A percentile compares a stretch with the other conserved stretches of the same genome.
phyloP scores from a whole-genome alignment of 345 rosid species.

The Citrus australasica region DNA sequence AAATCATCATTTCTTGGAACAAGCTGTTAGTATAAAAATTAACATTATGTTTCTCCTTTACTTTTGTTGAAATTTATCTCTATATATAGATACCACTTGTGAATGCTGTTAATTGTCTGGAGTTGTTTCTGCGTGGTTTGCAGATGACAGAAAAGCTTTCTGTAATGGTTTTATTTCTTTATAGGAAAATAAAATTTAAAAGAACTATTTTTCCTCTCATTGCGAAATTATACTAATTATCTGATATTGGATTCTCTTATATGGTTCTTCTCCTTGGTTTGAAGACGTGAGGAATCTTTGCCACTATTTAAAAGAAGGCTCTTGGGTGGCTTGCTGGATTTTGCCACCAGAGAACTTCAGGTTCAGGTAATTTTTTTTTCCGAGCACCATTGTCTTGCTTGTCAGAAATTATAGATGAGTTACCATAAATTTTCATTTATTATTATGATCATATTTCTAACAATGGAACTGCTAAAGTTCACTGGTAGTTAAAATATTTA shows the following conservation, averaged over 20 bases:
- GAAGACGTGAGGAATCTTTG: constrained; percentile 94
- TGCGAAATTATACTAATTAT: background rate
- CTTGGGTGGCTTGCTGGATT: constrained; percentile 89
- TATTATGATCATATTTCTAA: background rate
- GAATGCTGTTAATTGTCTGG: background rate
- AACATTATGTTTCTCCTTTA: background rate
- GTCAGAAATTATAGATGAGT: background rate
- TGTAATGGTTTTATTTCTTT: background rate
- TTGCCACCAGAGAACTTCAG: constrained; percentile 96
- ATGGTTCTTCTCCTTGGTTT: constrained; percentile 27
- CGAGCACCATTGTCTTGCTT: constrained; percentile 8
- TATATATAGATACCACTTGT: background rate
- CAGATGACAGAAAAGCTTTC: background rate
- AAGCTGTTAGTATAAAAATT: background rate
- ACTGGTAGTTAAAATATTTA: background rate
- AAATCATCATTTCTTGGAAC: background rate
- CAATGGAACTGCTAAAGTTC: background rate
- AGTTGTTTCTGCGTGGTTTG: background rate
- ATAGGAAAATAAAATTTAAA: background rate
- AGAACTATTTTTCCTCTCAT: background rate
- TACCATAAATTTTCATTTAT: background rate
- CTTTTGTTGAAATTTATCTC: background rate
- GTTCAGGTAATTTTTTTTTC: constrained; percentile 62
- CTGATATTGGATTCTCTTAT: constrained; percentile 11
- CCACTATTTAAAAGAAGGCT: constrained; percentile 96